Conservation (phyloP, 2,329 filamentous ascomycete species). For the Achaetomium macrosporum region DNA sequence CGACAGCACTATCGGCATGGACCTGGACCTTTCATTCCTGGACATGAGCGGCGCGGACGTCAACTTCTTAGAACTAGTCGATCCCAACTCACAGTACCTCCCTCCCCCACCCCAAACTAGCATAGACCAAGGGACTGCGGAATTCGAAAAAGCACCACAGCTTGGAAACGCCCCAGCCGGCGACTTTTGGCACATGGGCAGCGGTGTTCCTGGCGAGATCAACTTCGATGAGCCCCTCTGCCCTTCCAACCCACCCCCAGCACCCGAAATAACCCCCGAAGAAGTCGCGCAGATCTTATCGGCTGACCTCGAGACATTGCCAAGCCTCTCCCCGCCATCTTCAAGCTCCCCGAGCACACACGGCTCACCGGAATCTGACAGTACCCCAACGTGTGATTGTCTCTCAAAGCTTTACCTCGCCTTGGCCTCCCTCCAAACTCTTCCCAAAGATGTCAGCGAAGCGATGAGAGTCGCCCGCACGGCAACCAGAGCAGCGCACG, state of each 20-base stretch:
- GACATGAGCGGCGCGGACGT: constrained; percentile 27
- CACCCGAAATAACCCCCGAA: constrained; percentile 15
- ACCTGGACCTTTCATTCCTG: constrained; percentile 34
- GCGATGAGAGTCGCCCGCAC: constrained; percentile 45
- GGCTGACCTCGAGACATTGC: constrained; percentile 12
- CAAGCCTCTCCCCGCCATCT: constrained; percentile 19
- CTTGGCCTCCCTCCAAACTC: constrained; percentile 43
- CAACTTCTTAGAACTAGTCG: constrained; percentile 36
- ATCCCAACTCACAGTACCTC: constrained; percentile 22
- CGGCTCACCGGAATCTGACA: constrained; percentile 2
- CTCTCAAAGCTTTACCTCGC: constrained; percentile 45
- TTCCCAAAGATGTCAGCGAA: constrained; percentile 39
- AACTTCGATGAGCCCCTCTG: constrained; percentile 16
- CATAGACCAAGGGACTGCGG: not conserved
- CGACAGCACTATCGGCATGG: constrained; percentile 24
- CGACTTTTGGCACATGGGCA: constrained; percentile 17
- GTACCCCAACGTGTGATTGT: constrained; percentile 38
- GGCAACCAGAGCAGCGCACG: constrained; percentile 44
- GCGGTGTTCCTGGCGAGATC: constrained; percentile 13
- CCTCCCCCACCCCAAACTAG: constrained; percentile 1
- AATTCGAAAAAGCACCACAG: constrained; percentile 6
- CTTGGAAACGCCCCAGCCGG: constrained; percentile 1
- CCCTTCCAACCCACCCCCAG: not conserved
- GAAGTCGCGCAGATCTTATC: constrained; percentile 16
- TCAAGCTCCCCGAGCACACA: constrained; percentile 11